Conservation (phyloP, 345 rosid genomes). For the Aegle marmelos region DNA sequence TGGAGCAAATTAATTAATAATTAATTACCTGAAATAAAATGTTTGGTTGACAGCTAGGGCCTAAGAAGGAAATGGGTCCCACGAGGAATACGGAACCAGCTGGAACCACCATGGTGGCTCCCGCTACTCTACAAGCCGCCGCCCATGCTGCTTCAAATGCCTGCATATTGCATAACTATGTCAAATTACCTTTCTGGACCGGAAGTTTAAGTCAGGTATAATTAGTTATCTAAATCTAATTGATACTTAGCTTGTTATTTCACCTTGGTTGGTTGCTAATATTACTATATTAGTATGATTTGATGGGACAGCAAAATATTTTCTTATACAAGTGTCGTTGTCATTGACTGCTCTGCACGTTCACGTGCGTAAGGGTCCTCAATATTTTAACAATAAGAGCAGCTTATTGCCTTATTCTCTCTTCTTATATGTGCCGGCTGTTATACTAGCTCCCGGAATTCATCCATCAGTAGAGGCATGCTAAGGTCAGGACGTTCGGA, state of each 20-base stretch:
- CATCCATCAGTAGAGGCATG: background rate
- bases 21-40: slow-evolving; percentile 65
- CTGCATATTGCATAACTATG: slow-evolving; percentile 42
- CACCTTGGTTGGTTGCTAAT: background rate
- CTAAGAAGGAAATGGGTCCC: slow-evolving; percentile 71
- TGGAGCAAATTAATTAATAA: background rate
- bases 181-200: background rate
- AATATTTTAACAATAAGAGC: background rate
- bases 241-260: no score
- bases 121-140: slow-evolving; percentile 62
- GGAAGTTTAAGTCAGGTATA: background rate
- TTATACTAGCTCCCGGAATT: background rate
- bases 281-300: no score
- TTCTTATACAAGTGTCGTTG: background rate
- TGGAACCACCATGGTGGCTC: slow-evolving; percentile 65
- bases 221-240: background rate
- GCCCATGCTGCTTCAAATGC: slow-evolving; percentile 78
- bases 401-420: background rate
- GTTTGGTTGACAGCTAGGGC: slow-evolving; percentile 50
- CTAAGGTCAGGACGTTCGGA: no score
- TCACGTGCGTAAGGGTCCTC: background rate
- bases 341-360: slow-evolving; percentile 13
- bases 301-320: background rate
- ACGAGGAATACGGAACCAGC: slow-evolving; percentile 68
- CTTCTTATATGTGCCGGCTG: background rate